Evolutionary conservation across 495 filamentous ascomycete species (phyloP).

Genomic region (Penicillium diatomitis): DNA sequence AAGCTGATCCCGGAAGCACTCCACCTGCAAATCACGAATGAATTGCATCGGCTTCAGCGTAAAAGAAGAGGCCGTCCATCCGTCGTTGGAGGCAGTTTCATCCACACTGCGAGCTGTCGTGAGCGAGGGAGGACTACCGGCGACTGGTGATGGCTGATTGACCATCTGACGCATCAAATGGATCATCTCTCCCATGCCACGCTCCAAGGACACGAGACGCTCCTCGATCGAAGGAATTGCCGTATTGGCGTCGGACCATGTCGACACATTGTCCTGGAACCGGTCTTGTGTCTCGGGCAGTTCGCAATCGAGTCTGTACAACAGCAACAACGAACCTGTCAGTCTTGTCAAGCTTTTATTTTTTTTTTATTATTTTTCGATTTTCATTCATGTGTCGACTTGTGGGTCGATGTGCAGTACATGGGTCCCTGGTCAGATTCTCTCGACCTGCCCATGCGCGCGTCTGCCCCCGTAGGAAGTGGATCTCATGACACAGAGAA

Average conservation of each 20-base stretch:
- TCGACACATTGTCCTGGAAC: constrained; percentile 25
- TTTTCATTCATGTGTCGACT: not conserved
- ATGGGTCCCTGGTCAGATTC: not conserved
- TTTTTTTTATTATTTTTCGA: constrained; percentile 6
- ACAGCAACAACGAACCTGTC: too few species aligned
- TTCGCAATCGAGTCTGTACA: constrained; percentile 29
- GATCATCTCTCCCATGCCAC: constrained; percentile 33
- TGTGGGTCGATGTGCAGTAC: not conserved
- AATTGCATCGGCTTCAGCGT: constrained; percentile 27
- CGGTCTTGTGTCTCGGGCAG: constrained; percentile 30
- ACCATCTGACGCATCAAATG: constrained; percentile 31
- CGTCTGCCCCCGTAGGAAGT: not conserved
- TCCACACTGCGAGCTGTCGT: constrained; percentile 16
- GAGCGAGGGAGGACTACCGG: constrained; percentile 11
- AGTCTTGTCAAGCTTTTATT: too few species aligned
- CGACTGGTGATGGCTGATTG: constrained; percentile 15
- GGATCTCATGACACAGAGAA: too few species aligned
- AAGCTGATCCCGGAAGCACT: constrained; percentile 23
- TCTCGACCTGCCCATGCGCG: not conserved
- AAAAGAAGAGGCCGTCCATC: constrained; percentile 11
- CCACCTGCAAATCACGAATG: constrained; percentile 28
- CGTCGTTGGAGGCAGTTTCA: constrained; percentile 13
- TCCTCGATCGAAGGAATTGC: constrained; percentile 33
- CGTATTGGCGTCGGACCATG: constrained; percentile 26
- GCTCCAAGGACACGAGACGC: constrained; percentile 27